Evolutionary conservation across 2,329 filamentous ascomycete species (phyloP).

Genomic region (Epichloe gansuensis): DNA sequence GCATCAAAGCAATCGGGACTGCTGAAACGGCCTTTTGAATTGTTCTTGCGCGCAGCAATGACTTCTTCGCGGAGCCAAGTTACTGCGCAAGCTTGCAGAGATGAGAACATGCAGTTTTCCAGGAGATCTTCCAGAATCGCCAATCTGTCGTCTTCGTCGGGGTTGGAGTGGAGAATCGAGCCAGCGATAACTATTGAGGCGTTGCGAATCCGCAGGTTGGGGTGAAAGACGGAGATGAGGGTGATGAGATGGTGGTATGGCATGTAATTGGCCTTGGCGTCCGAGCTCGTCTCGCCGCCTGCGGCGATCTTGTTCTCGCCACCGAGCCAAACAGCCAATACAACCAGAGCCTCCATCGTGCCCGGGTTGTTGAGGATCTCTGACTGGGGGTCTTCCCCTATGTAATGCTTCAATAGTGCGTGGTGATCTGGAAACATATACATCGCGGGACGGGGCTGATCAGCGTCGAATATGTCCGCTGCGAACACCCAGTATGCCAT

Average conservation of each 20-base stretch:
- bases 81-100: conserved; percentile 49
- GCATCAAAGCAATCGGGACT: conserved; percentile 42
- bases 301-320: conserved; percentile 31
- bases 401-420: conserved; percentile 38
- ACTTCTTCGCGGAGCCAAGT: conserved; percentile 53
- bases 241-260: conserved; percentile 47
- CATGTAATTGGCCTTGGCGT: conserved; percentile 36
- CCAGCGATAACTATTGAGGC: conserved; percentile 42
- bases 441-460: conserved; percentile 39
- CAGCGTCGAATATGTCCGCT: conserved; percentile 45
- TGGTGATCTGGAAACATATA: conserved; percentile 49
- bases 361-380: conserved; percentile 38
- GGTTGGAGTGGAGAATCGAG: conserved; percentile 42
- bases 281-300: conserved; percentile 8
- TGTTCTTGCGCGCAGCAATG: conserved; percentile 28
- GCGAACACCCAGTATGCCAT: conserved; percentile 51
- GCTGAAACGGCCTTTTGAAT: conserved; percentile 30
- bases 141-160: conserved; percentile 44
- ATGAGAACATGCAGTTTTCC: conserved; percentile 51
- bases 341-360: conserved; percentile 45
- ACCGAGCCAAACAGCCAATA: conserved; percentile 47
- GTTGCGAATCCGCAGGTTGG: conserved; percentile 39
- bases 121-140: conserved; percentile 51
- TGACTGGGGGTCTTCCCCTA: conserved; percentile 35
- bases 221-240: conserved; percentile 44